Evolutionary conservation across 768 basidiomycete genomes (phyloP).

Genomic region (Lyophyllum decastes): DNA sequence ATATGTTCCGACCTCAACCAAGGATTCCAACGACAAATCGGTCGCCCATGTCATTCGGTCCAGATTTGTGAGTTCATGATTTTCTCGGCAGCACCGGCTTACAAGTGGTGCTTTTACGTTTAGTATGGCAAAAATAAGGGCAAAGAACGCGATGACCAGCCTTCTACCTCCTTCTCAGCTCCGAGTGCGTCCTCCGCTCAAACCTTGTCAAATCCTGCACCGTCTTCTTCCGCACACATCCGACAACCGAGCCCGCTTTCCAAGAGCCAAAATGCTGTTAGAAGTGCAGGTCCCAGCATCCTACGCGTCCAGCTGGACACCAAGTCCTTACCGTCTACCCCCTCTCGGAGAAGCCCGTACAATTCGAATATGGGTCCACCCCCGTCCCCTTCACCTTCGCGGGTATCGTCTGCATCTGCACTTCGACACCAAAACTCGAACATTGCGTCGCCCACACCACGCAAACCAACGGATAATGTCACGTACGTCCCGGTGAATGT

Average conservation of each 20-base stretch:
- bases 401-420: conserved; percentile 18
- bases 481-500: conserved; percentile 44
- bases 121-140: conserved; percentile 62
- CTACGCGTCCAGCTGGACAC: conserved; percentile 24
- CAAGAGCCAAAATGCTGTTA: conserved; percentile 17
- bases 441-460: conserved; percentile 26
- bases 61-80: conserved; percentile 50
- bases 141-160: conserved; percentile 49
- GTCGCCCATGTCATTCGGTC: conserved; percentile 62
- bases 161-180: conserved; percentile 29
- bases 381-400: conserved; percentile 20
- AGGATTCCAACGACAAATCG: conserved; percentile 37
- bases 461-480: conserved; percentile 48
- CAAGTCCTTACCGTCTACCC: conserved; percentile 22
- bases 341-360: conserved; percentile 15
- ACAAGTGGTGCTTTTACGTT: conserved; percentile 17
- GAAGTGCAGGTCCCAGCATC: conserved; percentile 25
- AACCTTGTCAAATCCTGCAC: conserved; percentile 34
- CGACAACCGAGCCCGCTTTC: conserved; percentile 27
- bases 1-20: conserved; percentile 25
- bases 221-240: conserved; percentile 19
- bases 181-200: conserved; percentile 36
- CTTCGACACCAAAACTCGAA: conserved; percentile 24
- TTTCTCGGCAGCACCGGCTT: conserved; percentile 16
- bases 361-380: conserved; percentile 10